Evolutionary conservation across 148 eudicot species (phyloP), one percentile per base, ranked within the genome.

Genomic region (Camellia granthamiana): DNA sequence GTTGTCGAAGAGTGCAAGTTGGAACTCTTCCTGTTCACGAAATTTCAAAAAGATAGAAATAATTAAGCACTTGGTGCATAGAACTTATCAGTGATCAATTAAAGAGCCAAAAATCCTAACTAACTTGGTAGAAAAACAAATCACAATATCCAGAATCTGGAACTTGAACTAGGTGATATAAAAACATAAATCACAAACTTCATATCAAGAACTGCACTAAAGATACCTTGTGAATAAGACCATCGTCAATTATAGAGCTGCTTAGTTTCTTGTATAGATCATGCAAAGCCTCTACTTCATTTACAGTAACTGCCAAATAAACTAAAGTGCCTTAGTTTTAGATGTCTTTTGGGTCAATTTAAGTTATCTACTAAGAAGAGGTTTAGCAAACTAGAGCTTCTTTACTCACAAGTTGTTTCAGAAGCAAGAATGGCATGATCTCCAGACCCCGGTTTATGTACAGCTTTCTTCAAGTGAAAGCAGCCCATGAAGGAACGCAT

Each of bases 231-330:
- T 87, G 78, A 71, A 89, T 85, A 46, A 79, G 83, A 47, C 85
- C 88, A 82, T 89, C 88, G 5, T 87, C 82, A 54, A 82, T 52
- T 65, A 89, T 78, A 70, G 90, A 84, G 74, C 84, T 83, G 84
- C 89, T 89, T 77, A 87, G 52, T 62, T 65, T 78, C 83, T 80
- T 83, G 78, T 58, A 87, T 43, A 89, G 52, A 61, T 78, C 74
- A 82, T 81, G 80, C 43, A 89, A 61, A 41, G 90, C 89, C 79
- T 89, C 90, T 63, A 89, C 72, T 84, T 89, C 91, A 79, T 82
- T 85, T 46, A 78, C 63, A 15, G 81, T 87, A 84, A 89, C 91
- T 89, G 85, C 84, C 38, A 79, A 76, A 73, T 54, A 62, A 66
- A 42, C 65, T 18, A 14, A 47, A 54, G 3, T 30, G 7, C 42